Base-by-base conservation (phyloP, 768 basidiomycete species). In the Boletus sp. region DNA sequence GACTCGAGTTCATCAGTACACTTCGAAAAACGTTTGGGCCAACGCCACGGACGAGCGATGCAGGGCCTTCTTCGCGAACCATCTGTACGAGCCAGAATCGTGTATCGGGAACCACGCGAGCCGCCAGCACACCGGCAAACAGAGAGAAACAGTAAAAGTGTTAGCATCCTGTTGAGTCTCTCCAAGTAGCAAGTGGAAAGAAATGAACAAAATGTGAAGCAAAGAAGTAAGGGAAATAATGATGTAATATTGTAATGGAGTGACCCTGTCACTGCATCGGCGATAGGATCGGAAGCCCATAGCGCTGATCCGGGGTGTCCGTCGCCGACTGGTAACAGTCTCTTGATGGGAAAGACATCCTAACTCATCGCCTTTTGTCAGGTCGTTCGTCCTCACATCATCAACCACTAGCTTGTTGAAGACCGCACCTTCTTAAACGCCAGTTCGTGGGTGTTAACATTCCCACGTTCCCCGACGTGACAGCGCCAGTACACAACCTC, bases 1-100 rank as follows among this genome's bases (percentile, higher is more conserved):
- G 93, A 73, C 87, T 89, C 46, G 90, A 90, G 69, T 94, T 95
- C 92, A 94, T 94, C 57, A 95, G 70, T 14, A 93, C 65, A 1
- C 92, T 87, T 68, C 93, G 82, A 68, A 93, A 86, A 7, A 93
- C 84, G 61, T 96, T 96, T 0, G 93, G 93, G 4, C 80, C 84
- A 5, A 89, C 78, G 23, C 93, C 93, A 30, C 93, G 83, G 17
- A 70, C 75, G 47, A 93, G 82, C 0, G 90, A 88, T 0, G 86
- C 87, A 15, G 76, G 57, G 5, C 93, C 93, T 71, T 96, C 93
- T 69, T 95, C 92, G 1, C 84, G 80, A 11, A 93, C 82, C 90
- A 96, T 95, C 86, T 90, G 51, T 14, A 33, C 7, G 35, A 29
- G 38, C 21, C 51, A n/a, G 4, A 3, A 50, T 34, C 21, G 46